phyloP scores from a whole-genome alignment of 768 basidiomycete species.

The Hydnomerulius pinastri region DNA sequence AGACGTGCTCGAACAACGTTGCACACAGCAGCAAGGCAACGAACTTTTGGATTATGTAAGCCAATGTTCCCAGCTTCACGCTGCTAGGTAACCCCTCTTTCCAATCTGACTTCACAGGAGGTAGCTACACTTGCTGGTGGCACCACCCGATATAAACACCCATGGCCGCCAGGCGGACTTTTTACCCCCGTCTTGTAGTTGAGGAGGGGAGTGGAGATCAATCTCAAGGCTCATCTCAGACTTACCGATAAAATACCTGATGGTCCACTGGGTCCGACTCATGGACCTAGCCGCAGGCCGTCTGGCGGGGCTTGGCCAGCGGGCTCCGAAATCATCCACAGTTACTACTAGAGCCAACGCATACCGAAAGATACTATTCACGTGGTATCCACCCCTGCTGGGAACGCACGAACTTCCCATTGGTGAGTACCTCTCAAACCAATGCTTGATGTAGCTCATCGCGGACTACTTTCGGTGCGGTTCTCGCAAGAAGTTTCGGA shows the following conservation, averaged over 20 bases:
- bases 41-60: conserved; percentile 30
- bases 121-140: not conserved
- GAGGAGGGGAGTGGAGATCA: not conserved
- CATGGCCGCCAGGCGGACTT: not conserved
- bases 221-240: not conserved
- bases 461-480: conserved; percentile 3
- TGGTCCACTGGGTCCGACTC: too few species aligned
- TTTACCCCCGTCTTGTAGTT: not conserved
- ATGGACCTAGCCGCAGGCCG: conserved; percentile 1
- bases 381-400: not conserved
- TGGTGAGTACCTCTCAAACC: conserved; percentile 17
- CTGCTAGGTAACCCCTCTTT: not conserved
- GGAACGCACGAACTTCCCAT: conserved; percentile 5
- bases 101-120: not conserved
- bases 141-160: not conserved
- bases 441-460: conserved; percentile 14
- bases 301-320: conserved; percentile 5
- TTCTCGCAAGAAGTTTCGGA: conserved; percentile 3
- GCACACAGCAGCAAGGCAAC: conserved; percentile 17
- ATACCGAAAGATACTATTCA: conserved; percentile 15
- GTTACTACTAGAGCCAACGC: conserved; percentile 6
- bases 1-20: conserved; percentile 21
- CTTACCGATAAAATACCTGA: too few species aligned
- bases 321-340: not conserved
- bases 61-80: conserved; percentile 10